Evolutionary conservation across 2,329 filamentous ascomycete species (phyloP), one percentile per base, ranked within the genome.

Genomic region (Fusarium nurragi): DNA sequence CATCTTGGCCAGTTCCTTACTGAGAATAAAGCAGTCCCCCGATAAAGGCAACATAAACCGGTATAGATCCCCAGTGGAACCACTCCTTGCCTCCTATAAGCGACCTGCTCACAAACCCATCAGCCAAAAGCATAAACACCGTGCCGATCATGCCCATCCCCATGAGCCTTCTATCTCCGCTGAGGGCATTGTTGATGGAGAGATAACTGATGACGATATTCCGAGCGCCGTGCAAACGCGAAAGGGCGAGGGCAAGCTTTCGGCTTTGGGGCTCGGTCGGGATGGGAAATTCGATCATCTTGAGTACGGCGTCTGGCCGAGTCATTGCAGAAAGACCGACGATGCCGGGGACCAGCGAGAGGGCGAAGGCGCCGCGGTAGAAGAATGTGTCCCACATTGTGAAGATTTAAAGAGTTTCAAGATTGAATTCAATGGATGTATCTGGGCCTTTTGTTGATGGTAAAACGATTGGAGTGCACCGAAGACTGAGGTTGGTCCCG

Each of bases 161-260:
- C 18, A 60, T 46, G 0, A 64, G 44, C 30, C 28, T 67, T 10
- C 41, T 53, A 22, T 65, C 46, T 2, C 64, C 67, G 1, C 23
- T 55, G 6, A 50, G 41, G 41, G 65, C 69, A 5, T 67, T 62
- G 16, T 59, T 52, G 9, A 48, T 34, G 12, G 70, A 30, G 5
- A 65, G 57, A n/a, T 64, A 71, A 38, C 58, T 52, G n/a, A 71
- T 32, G 5, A 50, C 59, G 7, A 70, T 23, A 26, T 70, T 70
- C 0, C 69, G 60, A 2, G 48, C 32, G 6, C 69, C 69, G 7
- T 63, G 66, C 9, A 70, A 19, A 3, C 58, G 65, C 39, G 56
- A 50, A 4, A 71, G 40, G 3, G 60, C 45, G 16, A 13, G 38
- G 0, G 41, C 34, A 21, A 60, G 50, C 8, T 67, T 66, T 1